phyloP scores from a whole-genome alignment of 169 alveolate genomes.

The Eimeria zaria region DNA sequence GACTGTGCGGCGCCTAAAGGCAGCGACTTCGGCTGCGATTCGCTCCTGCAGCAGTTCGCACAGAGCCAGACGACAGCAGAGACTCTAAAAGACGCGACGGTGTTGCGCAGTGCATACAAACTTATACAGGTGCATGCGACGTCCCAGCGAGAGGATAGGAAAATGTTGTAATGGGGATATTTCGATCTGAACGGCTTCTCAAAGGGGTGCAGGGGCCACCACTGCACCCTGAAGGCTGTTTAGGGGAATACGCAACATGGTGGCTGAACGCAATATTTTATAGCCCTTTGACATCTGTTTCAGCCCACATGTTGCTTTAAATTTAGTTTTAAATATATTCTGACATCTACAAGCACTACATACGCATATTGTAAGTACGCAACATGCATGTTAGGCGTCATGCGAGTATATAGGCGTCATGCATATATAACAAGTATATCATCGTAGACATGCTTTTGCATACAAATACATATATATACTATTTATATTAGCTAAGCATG shows the following conservation, averaged over 20 bases:
- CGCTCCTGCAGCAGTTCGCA: constrained; percentile 49
- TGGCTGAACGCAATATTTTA: not conserved
- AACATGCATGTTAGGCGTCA: not conserved
- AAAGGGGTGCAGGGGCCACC: not conserved
- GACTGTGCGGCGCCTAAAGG: constrained; percentile 64
- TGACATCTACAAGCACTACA: no score
- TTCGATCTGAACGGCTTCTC: not conserved
- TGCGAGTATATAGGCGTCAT: no score
- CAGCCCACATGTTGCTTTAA: not conserved
- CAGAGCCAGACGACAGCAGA: not conserved
- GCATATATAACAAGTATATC: no score
- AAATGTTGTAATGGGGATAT: not conserved
- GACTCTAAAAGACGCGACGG: not conserved
- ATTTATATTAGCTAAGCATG: not conserved
- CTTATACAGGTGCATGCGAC: not conserved
- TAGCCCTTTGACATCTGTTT: not conserved
- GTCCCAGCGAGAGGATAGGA: not conserved
- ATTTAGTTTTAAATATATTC: not conserved
- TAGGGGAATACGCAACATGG: not conserved
- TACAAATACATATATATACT: not conserved
- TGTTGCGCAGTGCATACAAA: not conserved
- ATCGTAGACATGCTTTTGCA: not conserved
- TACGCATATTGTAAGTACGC: not conserved
- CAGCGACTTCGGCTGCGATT: constrained; percentile 38
- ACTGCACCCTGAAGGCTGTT: not conserved